phyloP scores from a whole-genome alignment of 23 red algal species.

The Agarophyton chilense region DNA sequence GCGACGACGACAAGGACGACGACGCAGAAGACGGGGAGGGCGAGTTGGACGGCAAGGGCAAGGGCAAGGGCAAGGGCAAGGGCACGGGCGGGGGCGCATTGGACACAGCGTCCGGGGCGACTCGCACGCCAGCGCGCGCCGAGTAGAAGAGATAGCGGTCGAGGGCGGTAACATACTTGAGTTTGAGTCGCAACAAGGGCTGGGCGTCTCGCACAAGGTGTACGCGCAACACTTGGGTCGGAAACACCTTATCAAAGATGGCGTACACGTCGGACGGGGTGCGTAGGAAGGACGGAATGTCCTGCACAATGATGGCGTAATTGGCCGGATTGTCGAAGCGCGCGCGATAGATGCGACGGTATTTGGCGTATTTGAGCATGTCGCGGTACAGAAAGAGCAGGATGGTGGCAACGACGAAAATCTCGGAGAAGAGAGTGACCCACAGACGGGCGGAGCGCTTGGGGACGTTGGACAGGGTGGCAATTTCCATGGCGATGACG shows the following conservation, averaged over 20 bases:
- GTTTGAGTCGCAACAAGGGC: background rate
- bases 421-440: conserved; percentile 57
- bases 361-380: conserved; percentile 43
- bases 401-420: conserved; percentile 51
- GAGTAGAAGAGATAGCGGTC: background rate
- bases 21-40: background rate
- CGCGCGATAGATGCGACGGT: conserved; percentile 36
- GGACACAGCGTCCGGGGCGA: no score
- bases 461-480: conserved; percentile 60
- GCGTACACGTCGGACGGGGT: background rate
- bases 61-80: no score
- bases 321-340: conserved; percentile 44
- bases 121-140: background rate
- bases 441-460: conserved; percentile 27
- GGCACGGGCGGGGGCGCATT: no score
- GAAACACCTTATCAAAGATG: conserved; percentile 64
- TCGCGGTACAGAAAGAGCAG: conserved; percentile 60
- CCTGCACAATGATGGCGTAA: conserved; percentile 57
- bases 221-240: conserved; percentile 42
- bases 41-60: background rate
- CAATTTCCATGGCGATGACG: conserved; percentile 46
- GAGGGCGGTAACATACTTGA: conserved; percentile 21
- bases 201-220: conserved; percentile 46
- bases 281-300: conserved; percentile 46
- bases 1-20: background rate